Percentiles rank a stretch among this genome's conserved stretches.
Conservation (phyloP, 371 early-diverging fungal species). For the Quaeritorhiza haematococci region DNA sequence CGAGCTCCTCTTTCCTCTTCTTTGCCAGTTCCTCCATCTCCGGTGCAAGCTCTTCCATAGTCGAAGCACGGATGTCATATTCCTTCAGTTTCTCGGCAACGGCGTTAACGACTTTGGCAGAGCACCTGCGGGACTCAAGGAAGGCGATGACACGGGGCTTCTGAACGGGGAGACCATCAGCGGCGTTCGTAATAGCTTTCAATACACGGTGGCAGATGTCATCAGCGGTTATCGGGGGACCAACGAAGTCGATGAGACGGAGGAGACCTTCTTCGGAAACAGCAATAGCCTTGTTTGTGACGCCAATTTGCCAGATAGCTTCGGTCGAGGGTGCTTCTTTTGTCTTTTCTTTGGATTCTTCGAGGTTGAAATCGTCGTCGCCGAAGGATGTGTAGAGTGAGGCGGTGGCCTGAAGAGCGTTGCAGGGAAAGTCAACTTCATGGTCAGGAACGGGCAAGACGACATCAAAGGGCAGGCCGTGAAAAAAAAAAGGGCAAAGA, state of each 20-base stretch:
- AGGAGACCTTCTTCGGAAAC: slow-evolving; percentile 36
- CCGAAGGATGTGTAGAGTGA: too few relatives aligned
- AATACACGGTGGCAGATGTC: slow-evolving; percentile 24
- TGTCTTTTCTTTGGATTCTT: too few relatives aligned
- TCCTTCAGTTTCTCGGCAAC: slow-evolving; percentile 7
- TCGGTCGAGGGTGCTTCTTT: slow-evolving; percentile 4
- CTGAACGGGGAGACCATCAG: slow-evolving; percentile 6
- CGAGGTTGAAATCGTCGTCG: too few relatives aligned
- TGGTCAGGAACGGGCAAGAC: too few relatives aligned
- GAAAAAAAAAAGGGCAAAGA: too few relatives aligned
- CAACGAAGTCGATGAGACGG: slow-evolving; percentile 28
- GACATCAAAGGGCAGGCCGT: too few relatives aligned
- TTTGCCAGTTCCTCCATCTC: slow-evolving; percentile 17
- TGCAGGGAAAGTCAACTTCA: too few relatives aligned
- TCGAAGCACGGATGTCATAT: slow-evolving; percentile 15
- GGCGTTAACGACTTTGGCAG: slow-evolving; percentile 7
- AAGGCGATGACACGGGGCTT: slow-evolving; percentile 6
- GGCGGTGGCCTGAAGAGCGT: too few relatives aligned
- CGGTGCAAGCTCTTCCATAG: slow-evolving; percentile 19
- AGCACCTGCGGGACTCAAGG: slow-evolving; percentile 24
- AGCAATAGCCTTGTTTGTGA: slow-evolving; percentile 27
- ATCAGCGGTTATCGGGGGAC: slow-evolving; percentile 16
- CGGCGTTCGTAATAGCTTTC: slow-evolving; percentile 30
- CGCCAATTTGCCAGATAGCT: slow-evolving; percentile 28
- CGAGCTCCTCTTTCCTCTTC: slow-evolving; percentile 16